A percentile compares a stretch with the other conserved stretches of the same genome.
These are phyloP conservation scores for Athelia sp. DNA, from an alignment of 1,284 basidiomycete genomes.

Conservation along the genomic window DNA sequence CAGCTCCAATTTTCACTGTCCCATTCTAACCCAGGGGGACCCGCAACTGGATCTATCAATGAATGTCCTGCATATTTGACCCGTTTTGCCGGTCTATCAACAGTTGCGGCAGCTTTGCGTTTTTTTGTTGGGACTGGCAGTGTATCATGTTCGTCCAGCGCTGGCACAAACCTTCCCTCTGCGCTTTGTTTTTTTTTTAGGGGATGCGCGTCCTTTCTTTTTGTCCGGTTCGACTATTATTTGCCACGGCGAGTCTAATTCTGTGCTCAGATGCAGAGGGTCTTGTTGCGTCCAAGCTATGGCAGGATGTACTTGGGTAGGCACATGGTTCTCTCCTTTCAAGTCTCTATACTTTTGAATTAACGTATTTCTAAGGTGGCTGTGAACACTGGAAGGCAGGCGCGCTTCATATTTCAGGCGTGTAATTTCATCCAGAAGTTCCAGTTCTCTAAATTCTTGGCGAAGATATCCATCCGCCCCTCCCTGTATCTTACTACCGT, in stretches of 20 bases:
- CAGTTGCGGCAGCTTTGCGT: no score
- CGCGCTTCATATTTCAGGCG: slow-evolving; percentile 13
- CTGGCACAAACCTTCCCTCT: no score
- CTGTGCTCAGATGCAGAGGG: background rate
- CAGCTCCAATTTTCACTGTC: no score
- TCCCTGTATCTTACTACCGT: slow-evolving; percentile 15
- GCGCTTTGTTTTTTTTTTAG: no score
- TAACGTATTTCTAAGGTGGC: slow-evolving; percentile 9
- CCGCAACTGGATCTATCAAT: no score
- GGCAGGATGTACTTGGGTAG: slow-evolving; percentile 12
- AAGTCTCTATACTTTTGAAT: slow-evolving; percentile 12
- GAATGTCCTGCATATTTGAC: no score
- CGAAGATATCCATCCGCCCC: slow-evolving; percentile 13
- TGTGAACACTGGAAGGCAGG: slow-evolving; percentile 14
- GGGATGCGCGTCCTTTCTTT: no score
- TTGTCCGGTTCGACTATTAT: background rate
- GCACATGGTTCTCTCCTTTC: slow-evolving; percentile 11
- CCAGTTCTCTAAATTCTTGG: no score
- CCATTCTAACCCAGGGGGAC: no score
- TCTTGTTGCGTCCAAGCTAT: slow-evolving; percentile 10
- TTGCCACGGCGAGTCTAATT: background rate
- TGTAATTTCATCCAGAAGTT: slow-evolving; percentile 29
- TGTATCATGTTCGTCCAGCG: no score
- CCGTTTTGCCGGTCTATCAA: no score
- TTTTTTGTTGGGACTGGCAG: no score